Base-by-base conservation (phyloP, 78 protist species). In the Dictyostelium brefeldianum region DNA sequence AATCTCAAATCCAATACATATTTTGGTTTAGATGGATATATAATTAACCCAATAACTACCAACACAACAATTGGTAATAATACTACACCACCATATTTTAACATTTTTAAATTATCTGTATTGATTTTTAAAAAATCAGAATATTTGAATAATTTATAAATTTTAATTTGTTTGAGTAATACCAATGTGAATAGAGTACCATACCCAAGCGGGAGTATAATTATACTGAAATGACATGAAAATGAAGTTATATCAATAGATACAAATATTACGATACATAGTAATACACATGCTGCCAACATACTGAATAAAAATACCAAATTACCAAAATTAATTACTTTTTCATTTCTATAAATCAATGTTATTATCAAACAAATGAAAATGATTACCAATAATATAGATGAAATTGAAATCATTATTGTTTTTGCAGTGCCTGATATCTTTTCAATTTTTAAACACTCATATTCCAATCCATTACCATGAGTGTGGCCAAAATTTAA, bases 41-140 rank as follows among this genome's bases (percentile, higher is more conserved):
- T 53, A 36, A 51, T 50, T 2, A 29, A 22, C 20, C 50, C 43
- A 17, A 78, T 36, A 18, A 22, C 43, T 15, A 78, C 43, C 0
- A 22, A 27, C 18, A 85, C 5, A 5, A 71, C 8, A 6, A 80
- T 67, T 8, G 78, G 25, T 5, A 57, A 47, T 83, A 85, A 46
- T 46, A 85, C 14, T 10, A 85, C 0, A 27, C 51, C 56, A 5
- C 20, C 92, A 25, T 73, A 85, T 53, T 75, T 73, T 0, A 85
- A 20, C 47, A 85, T 25, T 14, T 54, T n/a, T 47, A 41, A 50
- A 48, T 71, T 85, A 25, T 54, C 83, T 31, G 78, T 78, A 59
- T 41, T 85, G 1, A 67, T 85, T 85, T 78, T 31, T 41, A 85
- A n/a, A 47, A 53, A 54, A 17, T 78, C 83, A 8, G 18, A 29